Evolutionary conservation across 2,329 filamentous ascomycete genomes (phyloP), one percentile per base, ranked within the genome.

Genomic region (Aureobasidium namibiae): DNA sequence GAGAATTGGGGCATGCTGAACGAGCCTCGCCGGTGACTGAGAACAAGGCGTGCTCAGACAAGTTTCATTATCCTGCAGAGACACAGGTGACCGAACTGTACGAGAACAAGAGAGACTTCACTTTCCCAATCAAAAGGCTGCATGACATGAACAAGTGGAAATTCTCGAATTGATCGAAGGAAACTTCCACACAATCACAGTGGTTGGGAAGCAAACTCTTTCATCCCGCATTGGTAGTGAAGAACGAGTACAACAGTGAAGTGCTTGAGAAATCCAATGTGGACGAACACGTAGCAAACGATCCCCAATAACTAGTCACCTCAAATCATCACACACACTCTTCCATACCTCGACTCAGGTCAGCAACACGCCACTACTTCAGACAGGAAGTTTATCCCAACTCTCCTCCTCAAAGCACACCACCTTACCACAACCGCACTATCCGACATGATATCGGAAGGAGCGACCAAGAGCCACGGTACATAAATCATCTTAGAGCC

Each of bases 1-100:
- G 92, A 76, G 90, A 88, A 49, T 68, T 67, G 34, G 64, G 67
- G 61, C 70, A 69, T 53, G 69, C 67, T 63, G 59, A 62, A 50
- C 36, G 63, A 61, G 49, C 64, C 59, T n/a, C n/a, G n/a, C n/a
- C n/a, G n/a, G n/a, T n/a, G n/a, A n/a, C n/a, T n/a, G n/a, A n/a
- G n/a, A n/a, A n/a, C n/a, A n/a, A n/a, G n/a, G 50, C 63, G 9
- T 62, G 56, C 60, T 39, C 48, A 59, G 58, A 18, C 21, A 38
- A 49, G 34, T 49, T 39, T n/a, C 23, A 29, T 1, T 16, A n/a
- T 36, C 34, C 11, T 36, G 26, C 26, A 29, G 26, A 29, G n/a
- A n/a, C 26, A 13, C 13, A 10, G 13, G 14, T 39, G n/a, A 39
- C 18, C 36, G 18, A 21, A 18, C 6, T n/a, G 4, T 10, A 34